Conservation (phyloP, 2,329 filamentous ascomycete genomes). For the Aspergillus puulaauensis region DNA sequence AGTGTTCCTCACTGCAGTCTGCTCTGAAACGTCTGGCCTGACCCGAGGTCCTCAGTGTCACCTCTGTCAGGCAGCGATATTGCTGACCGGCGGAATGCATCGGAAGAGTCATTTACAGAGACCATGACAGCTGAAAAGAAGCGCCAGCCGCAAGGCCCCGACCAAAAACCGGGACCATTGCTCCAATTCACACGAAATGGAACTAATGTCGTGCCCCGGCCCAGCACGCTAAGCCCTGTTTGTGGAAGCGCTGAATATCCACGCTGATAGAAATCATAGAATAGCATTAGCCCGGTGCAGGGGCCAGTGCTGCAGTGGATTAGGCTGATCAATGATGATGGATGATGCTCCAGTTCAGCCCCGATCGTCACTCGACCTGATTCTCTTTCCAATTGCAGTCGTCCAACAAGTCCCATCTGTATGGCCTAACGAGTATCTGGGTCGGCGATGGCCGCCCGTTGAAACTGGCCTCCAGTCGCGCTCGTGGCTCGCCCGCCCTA, state of each 20-base stretch:
- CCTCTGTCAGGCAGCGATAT: neutral
- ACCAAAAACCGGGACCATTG: neutral
- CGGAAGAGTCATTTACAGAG: neutral
- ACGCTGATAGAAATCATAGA: neutral
- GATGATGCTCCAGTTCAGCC: neutral
- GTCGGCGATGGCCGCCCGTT: conserved; percentile 1
- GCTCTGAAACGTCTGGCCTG: too few species aligned
- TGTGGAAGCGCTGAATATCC: neutral
- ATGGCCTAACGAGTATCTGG: neutral
- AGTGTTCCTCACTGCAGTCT: too few species aligned
- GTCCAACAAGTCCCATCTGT: neutral
- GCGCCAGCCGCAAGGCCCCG: neutral
- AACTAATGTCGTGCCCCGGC: neutral
- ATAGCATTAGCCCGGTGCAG: neutral
- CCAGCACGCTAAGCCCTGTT: neutral
- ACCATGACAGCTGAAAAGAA: conserved; percentile 5
- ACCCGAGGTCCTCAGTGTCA: too few species aligned
- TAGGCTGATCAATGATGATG: neutral
- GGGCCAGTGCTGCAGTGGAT: neutral
- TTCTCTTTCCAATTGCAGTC: neutral
- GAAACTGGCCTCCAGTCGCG: neutral
- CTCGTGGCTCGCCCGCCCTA: neutral
- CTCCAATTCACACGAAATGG: too few species aligned
- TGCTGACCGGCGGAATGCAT: too few species aligned
- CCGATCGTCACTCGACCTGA: neutral